Evolutionary conservation across 2,329 filamentous ascomycete species (phyloP), one percentile per base, ranked within the genome.

Genomic region (Davidsoniella eucalypti): DNA sequence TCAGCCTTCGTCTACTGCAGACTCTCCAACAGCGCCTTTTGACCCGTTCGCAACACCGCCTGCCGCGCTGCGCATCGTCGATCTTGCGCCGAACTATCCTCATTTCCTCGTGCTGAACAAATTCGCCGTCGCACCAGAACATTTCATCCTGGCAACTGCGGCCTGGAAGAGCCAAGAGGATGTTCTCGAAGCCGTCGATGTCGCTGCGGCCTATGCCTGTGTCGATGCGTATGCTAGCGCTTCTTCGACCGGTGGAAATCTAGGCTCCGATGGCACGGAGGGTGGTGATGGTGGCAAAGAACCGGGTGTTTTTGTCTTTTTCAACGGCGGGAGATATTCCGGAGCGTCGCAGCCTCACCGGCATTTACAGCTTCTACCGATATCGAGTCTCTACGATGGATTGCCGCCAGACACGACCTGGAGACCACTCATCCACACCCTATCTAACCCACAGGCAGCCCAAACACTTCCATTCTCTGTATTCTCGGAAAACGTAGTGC

Each of bases 71-170:
- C 66, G 80, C 37, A 63, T 79, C 41, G 61, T 71, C 14, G 61
- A 63, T 23, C 58, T 83, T 6, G 67, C 66, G 1, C 66, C 75
- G 0, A 61, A 66, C 7, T 23, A 9, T 33, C 29, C 8, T 33
- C 81, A 87, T 61, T 69, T 72, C 52, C 69, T 86, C 40, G 75
- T 87, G 1, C 67, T 87, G 39, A 87, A 87, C 68, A 87, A 86
- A 62, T 87, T 82, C 57, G 80, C 82, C 45, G 65, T 87, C 45
- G 79, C 84, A 33, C 72, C 75, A 0, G 71, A 79, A 57, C 82
- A 87, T 64, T 84, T 83, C 60, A 84, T 87, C 56, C 70, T 87
- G 44, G 74, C 77, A 0, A 87, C 82, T 0, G 73, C 65, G n/a
- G 61, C 65, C 1, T 78, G 79, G 60, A 74, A 76, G 59, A 65